phyloP scores from a whole-genome alignment of 2,329 filamentous ascomycete genomes.

The Penicillium sumatraense region DNA sequence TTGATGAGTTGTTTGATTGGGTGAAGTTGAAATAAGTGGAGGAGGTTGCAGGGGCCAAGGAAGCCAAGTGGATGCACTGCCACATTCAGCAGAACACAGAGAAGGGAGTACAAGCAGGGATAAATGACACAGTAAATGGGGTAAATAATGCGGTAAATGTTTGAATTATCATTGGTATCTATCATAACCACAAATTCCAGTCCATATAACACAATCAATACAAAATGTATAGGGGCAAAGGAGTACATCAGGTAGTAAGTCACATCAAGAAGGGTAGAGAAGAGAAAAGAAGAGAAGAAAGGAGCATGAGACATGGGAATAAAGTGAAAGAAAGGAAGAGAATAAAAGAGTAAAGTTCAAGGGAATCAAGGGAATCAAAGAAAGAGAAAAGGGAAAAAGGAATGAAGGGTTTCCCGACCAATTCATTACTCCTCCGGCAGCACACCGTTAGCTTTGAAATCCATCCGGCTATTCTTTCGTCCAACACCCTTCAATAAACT shows the following conservation, averaged over 20 bases:
- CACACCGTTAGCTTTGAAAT: constrained; percentile 42
- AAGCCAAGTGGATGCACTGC: constrained; percentile 5
- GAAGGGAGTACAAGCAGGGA: too few species aligned
- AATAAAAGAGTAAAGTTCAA: constrained; percentile 9
- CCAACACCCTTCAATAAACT: constrained; percentile 74
- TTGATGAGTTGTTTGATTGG: background rate
- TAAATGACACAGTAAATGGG: too few species aligned
- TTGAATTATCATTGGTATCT: constrained; percentile 24
- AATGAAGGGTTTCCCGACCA: constrained; percentile 6
- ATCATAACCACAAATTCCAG: constrained; percentile 17
- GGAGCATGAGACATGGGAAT: constrained; percentile 8
- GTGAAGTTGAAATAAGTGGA: background rate
- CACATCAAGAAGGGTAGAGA: constrained; percentile 6
- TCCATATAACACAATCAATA: constrained; percentile 17
- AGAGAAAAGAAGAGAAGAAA: constrained; percentile 1
- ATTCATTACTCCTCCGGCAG: constrained; percentile 43
- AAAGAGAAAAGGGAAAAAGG: background rate
- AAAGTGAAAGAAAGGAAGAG: constrained; percentile 5
- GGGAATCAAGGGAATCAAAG: constrained; percentile 10
- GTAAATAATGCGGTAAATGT: too few species aligned
- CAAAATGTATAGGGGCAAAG: constrained; percentile 3
- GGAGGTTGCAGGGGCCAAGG: background rate
- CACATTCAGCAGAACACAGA: too few species aligned
- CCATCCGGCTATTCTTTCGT: constrained; percentile 67
- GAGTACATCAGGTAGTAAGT: background rate